A percentile compares a stretch with the other conserved stretches of the same genome.
Conservation (phyloP, 1,284 basidiomycete genomes). For the Naganishia liquefaciens region DNA sequence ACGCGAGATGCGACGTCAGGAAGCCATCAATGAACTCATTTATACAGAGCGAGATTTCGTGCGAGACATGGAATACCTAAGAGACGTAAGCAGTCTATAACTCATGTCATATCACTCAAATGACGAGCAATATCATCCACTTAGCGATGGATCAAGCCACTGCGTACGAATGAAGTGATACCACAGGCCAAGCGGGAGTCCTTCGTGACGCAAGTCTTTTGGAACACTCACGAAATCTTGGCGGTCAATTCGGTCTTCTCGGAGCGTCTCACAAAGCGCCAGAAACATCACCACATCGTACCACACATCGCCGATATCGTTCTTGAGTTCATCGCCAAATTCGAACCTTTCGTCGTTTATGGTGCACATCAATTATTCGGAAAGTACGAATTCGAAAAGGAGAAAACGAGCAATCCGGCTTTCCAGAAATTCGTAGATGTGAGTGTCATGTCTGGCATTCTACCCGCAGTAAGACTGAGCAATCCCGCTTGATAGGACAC, state of each 20-base stretch:
- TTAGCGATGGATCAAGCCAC: slow-evolving; percentile 86
- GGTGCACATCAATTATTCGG: slow-evolving; percentile 97
- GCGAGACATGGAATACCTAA: slow-evolving; percentile 94
- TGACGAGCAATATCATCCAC: slow-evolving; percentile 29
- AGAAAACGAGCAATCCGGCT: slow-evolving; percentile 88
- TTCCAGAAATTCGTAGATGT: slow-evolving; percentile 97
- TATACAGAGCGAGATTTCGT: slow-evolving; percentile 99
- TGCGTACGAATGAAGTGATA: slow-evolving; percentile 72
- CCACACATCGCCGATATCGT: slow-evolving; percentile 90
- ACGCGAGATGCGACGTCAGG: slow-evolving; percentile 91
- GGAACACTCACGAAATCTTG: slow-evolving; percentile 96
- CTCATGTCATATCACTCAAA: no score
- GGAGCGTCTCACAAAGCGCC: slow-evolving; percentile 91
- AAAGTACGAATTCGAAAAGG: slow-evolving; percentile 98
- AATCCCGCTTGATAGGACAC: slow-evolving; percentile 52
- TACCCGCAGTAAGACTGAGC: background rate
- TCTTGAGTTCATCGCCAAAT: slow-evolving; percentile 82
- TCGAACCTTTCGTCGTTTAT: slow-evolving; percentile 90
- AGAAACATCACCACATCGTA: slow-evolving; percentile 91
- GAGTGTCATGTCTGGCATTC: slow-evolving; percentile 30
- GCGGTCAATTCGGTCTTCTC: slow-evolving; percentile 84
- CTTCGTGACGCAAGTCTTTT: slow-evolving; percentile 93
- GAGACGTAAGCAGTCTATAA: slow-evolving; percentile 68
- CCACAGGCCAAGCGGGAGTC: slow-evolving; percentile 74
- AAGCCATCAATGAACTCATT: slow-evolving; percentile 98